Base-by-base conservation (phyloP, 306 rosid species). In the Abrus pulchellus region DNA sequence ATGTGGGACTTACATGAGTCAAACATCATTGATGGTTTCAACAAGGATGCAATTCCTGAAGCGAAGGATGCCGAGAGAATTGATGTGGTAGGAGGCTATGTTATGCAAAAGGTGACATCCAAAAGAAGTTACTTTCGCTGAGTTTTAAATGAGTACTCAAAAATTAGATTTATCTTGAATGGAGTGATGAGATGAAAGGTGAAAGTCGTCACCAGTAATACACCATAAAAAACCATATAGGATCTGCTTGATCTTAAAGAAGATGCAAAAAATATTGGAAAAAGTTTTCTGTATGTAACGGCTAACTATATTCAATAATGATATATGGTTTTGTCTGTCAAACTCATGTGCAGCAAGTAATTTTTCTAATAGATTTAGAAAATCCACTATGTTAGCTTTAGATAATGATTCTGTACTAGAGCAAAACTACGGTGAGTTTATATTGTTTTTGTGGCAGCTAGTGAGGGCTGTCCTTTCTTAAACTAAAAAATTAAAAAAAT, bases 91-190 rank as follows among this genome's bases (percentile, higher is more conserved):
- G 99, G 99, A 82, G 98, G 99, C 83, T 86, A 53, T 85, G 99
- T 92, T 77, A 5, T 96, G 90, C 99, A 96, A 61, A 96, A 92
- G 92, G 98, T 96, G 85, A 82, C 94, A 7, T 43, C 91, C 5
- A 90, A 89, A 68, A 76, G 99, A 86, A 93, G 99, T 87, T 96
- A 93, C 86, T 90, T 96, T 70, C 93, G 99, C 98, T 96, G 85
- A 85, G 94, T 82, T 61, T 52, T 57, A 44, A 55, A 33, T 20
- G 33, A 74, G 76, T 55, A 71, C 53, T 76, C 6, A 27, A 43
- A 45, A 38, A 8, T 76, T 8, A 47, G 54, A 34, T 69, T 7
- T 38, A 59, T 10, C 43, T 29, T 40, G 14, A 72, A 47, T 48
- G 45, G 62, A 61, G 62, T 32, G 10, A 14, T 36, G 60, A 20